Evolutionary conservation across 2,329 filamentous ascomycete species (phyloP).

Genomic region (Fusarium euwallaceae): DNA sequence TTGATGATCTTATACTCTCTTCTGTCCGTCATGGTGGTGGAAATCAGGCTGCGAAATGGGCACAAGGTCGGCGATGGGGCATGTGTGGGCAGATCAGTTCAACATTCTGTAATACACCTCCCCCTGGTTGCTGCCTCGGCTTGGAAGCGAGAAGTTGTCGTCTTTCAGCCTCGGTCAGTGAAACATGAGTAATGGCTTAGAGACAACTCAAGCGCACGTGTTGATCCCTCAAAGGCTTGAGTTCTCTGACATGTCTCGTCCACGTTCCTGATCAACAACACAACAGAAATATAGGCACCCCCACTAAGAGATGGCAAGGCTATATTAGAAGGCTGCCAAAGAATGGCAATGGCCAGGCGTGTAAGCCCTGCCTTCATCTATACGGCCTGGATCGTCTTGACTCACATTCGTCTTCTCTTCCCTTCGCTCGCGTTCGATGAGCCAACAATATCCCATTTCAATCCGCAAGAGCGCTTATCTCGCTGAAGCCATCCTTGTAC

Average conservation of each 20-base stretch:
- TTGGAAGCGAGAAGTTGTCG: background rate
- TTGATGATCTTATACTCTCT: background rate
- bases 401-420: background rate
- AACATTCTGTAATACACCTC: background rate
- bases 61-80: background rate
- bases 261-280: background rate
- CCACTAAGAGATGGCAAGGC: background rate
- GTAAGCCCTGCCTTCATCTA: background rate
- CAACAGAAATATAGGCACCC: background rate
- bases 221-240: background rate
- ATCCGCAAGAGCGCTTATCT: conserved; percentile 3
- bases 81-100: background rate
- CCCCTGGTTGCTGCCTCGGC: background rate
- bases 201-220: background rate
- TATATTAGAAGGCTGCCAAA: background rate
- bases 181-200: background rate
- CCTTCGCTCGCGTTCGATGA: background rate
- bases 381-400: background rate
- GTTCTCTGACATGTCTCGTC: background rate
- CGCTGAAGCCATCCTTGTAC: background rate
- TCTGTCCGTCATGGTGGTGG: background rate
- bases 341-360: background rate
- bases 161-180: background rate
- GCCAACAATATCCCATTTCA: background rate
- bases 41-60: background rate